A percentile compares a stretch with the other conserved stretches of the same genome.
Evolutionary conservation across 306 rosid genomes (phyloP).

Genomic region (Inga leiocalycina): DNA sequence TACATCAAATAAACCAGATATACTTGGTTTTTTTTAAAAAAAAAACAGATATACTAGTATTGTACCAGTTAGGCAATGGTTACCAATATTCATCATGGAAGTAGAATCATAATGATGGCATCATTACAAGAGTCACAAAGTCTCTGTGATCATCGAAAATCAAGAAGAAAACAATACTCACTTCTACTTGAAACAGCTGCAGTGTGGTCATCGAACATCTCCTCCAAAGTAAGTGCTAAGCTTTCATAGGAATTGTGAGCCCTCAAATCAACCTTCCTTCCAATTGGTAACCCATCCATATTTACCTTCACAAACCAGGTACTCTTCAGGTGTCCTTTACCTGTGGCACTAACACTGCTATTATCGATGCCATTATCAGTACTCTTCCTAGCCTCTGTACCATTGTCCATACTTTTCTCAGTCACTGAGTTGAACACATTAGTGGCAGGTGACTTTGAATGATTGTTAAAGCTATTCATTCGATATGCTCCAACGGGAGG

Average conservation of each 20-base stretch:
- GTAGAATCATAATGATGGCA: not conserved
- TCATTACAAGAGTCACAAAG: not conserved
- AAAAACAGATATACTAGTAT: not conserved
- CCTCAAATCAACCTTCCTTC: slow-evolving; percentile 76
- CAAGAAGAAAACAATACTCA: slow-evolving; percentile 18
- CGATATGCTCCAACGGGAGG: slow-evolving; percentile 76
- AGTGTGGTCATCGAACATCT: slow-evolving; percentile 64
- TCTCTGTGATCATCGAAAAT: slow-evolving; percentile 22
- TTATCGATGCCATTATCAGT: slow-evolving; percentile 37
- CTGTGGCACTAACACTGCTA: slow-evolving; percentile 43
- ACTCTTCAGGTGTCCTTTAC: slow-evolving; percentile 36
- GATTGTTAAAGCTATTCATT: slow-evolving; percentile 65
- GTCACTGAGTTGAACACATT: slow-evolving; percentile 46
- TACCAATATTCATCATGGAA: slow-evolving; percentile 9
- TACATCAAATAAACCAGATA: not conserved
- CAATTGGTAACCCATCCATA: slow-evolving; percentile 78
- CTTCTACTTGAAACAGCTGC: slow-evolving; percentile 40
- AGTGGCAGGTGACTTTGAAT: slow-evolving; percentile 53
- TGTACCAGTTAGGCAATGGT: not conserved
- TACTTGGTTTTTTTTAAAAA: no score
- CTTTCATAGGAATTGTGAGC: slow-evolving; percentile 70
- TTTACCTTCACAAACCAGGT: slow-evolving; percentile 81
- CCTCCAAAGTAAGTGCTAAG: slow-evolving; percentile 62
- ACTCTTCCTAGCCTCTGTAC: slow-evolving; percentile 26
- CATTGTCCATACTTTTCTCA: slow-evolving; percentile 47